Percentiles rank a stretch among this genome's conserved stretches.
Evolutionary conservation across 2,329 filamentous ascomycete genomes (phyloP).

Genomic region (Cladorrhinum sp.): DNA sequence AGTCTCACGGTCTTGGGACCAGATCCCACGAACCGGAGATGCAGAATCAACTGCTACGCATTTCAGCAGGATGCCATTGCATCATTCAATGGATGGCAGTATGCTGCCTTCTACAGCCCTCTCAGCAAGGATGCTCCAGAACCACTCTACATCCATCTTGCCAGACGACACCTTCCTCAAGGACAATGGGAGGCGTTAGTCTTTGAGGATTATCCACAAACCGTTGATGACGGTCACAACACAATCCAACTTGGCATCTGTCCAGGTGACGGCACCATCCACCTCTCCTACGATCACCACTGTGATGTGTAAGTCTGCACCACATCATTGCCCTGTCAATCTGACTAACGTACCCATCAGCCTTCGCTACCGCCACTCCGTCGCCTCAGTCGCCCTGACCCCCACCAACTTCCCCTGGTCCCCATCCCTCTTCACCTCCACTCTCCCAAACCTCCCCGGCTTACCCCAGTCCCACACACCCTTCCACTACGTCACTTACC

Average conservation of each 20-base stretch:
- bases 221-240: conserved; percentile 50
- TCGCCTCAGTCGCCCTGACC: conserved; percentile 31
- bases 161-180: conserved; percentile 33
- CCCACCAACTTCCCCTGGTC: conserved; percentile 35
- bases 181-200: conserved; percentile 45
- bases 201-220: conserved; percentile 49
- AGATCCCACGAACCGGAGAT: conserved; percentile 36
- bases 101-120: conserved; percentile 44
- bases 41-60: conserved; percentile 44
- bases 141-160: conserved; percentile 44
- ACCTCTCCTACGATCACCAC: conserved; percentile 52
- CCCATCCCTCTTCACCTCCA: conserved; percentile 37
- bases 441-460: conserved; percentile 37
- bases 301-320: conserved; percentile 33
- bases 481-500: conserved; percentile 45
- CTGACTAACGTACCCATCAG: conserved; percentile 14
- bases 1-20: conserved; percentile 33
- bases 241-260: conserved; percentile 51
- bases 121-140: conserved; percentile 25
- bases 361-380: conserved; percentile 39
- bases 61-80: conserved; percentile 49
- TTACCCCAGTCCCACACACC: conserved; percentile 29
- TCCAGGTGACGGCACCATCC: conserved; percentile 49
- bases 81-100: conserved; percentile 49
- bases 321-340: not conserved